These are phyloP conservation scores for Centaurea solstitialis DNA, from an alignment of 129 eudicot genomes.

Conservation along the genomic window DNA sequence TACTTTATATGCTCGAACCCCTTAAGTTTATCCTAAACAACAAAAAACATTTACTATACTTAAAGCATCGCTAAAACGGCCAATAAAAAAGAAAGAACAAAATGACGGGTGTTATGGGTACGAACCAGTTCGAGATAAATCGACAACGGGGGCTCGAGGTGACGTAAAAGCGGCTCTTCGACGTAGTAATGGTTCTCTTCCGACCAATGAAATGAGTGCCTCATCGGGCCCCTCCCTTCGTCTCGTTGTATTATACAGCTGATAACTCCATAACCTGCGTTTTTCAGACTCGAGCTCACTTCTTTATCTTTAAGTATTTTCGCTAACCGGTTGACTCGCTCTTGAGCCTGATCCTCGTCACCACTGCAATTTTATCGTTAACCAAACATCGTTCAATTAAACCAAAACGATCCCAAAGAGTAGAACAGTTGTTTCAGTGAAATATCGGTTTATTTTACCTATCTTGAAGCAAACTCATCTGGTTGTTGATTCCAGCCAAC, in stretches of 20 bases:
- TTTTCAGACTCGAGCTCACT: slow-evolving; percentile 70
- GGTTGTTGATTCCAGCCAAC: slow-evolving; percentile 85
- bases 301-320: slow-evolving; percentile 86
- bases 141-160: slow-evolving; percentile 96
- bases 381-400: neutral
- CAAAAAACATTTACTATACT: slow-evolving; percentile 4
- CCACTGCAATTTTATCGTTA: slow-evolving; percentile 54
- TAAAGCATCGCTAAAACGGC: neutral
- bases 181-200: slow-evolving; percentile 61
- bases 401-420: neutral
- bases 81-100: neutral
- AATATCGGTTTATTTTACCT: slow-evolving; percentile 58
- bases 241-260: slow-evolving; percentile 98
- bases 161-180: slow-evolving; percentile 91
- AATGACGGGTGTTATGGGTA: slow-evolving; percentile 15
- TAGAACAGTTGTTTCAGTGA: neutral
- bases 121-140: slow-evolving; percentile 94
- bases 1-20: slow-evolving; percentile 69
- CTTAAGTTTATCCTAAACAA: slow-evolving; percentile 85
- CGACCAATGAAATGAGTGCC: slow-evolving; percentile 98
- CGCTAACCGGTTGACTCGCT: slow-evolving; percentile 81
- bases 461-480: slow-evolving; percentile 96
- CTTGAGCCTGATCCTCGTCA: slow-evolving; percentile 99
- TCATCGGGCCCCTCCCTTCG: slow-evolving; percentile 95
- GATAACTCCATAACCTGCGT: slow-evolving; percentile 80